Evolutionary conservation across 306 rosid species (phyloP).

Genomic region (Medicago ruthenica): DNA sequence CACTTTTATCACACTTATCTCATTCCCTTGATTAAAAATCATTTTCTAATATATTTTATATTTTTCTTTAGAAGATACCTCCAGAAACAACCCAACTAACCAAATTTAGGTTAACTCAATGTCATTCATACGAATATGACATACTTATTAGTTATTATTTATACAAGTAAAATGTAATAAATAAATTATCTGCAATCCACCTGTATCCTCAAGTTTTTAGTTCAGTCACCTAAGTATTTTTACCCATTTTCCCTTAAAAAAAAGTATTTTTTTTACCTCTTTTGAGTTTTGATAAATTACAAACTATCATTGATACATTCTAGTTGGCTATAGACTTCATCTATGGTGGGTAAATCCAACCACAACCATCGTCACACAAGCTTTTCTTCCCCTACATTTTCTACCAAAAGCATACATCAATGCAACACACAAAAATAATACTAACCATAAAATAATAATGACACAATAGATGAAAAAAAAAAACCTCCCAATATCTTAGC

Average conservation of each 20-base stretch:
- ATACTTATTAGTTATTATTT: neutral
- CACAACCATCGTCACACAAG: slow-evolving; percentile 45
- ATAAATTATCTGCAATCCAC: neutral
- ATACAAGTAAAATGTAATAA: neutral
- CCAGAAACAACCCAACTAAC: neutral
- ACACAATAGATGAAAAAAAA: slow-evolving; percentile 51
- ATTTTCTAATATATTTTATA: neutral
- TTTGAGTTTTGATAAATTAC: neutral
- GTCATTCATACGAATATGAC: neutral
- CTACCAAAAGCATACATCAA: slow-evolving; percentile 40
- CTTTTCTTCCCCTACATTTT: slow-evolving; percentile 49
- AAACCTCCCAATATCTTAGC: slow-evolving; percentile 65
- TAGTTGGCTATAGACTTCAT: neutral
- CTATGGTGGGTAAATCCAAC: neutral
- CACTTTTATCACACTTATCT: neutral
- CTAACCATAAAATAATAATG: slow-evolving; percentile 43
- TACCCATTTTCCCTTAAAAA: too few relatives aligned
- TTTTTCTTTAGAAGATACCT: slow-evolving; percentile 21
- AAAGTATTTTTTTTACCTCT: neutral
- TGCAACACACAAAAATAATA: slow-evolving; percentile 28
- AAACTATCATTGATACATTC: slow-evolving; percentile 3
- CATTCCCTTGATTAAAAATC: neutral
- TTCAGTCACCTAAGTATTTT: neutral
- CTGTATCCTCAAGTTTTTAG: neutral
- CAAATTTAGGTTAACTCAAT: neutral